Conservation (phyloP, 2,329 filamentous ascomycete genomes). For the Ampelomyces quisqualis region DNA sequence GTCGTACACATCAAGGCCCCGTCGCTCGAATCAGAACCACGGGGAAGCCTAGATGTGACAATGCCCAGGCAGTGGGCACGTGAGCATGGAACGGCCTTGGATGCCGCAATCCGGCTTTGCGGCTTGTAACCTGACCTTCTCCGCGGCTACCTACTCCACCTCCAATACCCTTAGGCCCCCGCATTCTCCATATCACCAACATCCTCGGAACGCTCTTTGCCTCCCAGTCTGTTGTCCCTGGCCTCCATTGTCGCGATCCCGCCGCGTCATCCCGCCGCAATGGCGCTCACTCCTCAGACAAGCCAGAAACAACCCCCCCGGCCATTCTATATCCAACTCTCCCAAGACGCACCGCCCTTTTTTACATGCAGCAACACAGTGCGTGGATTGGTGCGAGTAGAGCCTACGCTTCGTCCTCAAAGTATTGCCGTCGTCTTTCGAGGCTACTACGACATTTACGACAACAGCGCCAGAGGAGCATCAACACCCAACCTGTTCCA, state of each 20-base stretch:
- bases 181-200: too few species aligned
- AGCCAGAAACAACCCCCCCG: constrained; percentile 16
- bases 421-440: constrained; percentile 20
- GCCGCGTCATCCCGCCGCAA: too few species aligned
- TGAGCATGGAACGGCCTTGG: neutral
- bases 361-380: constrained; percentile 27
- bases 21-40: too few species aligned
- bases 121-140: neutral
- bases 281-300: constrained; percentile 10
- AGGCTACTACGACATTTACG: constrained; percentile 14
- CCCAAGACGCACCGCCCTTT: constrained; percentile 9
- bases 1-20: too few species aligned
- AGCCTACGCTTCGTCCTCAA: constrained; percentile 20
- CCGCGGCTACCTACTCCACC: neutral
- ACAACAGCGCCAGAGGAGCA: constrained; percentile 12
- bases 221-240: too few species aligned
- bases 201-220: too few species aligned
- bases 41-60: neutral
- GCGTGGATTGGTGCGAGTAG: constrained; percentile 22
- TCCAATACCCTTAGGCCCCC: too few species aligned
- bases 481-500: constrained; percentile 23
- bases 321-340: constrained; percentile 18
- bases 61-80: neutral
- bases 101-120: neutral
- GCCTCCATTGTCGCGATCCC: too few species aligned